Conservation (phyloP, 2,329 filamentous ascomycete genomes). For the Ascochyta koolunga region DNA sequence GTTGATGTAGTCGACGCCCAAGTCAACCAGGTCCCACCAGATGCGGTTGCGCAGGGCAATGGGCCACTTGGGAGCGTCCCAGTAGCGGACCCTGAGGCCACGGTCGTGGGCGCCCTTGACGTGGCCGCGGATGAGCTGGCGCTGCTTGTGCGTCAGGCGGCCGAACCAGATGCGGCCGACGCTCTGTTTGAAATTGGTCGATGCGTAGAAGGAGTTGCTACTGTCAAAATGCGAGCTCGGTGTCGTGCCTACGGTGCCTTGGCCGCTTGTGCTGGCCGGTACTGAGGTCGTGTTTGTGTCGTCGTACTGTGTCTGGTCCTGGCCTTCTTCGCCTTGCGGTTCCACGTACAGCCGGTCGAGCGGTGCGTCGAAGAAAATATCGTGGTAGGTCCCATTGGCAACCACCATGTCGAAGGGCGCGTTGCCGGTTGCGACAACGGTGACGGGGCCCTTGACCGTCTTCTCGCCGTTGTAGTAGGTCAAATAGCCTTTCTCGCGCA, state of each 20-base stretch:
- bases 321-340: slow-evolving; percentile 4
- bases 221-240: slow-evolving; percentile 46
- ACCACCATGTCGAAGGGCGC: slow-evolving; percentile 57
- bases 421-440: slow-evolving; percentile 61
- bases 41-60: slow-evolving; percentile 59
- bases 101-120: slow-evolving; percentile 58
- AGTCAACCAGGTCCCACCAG: slow-evolving; percentile 60
- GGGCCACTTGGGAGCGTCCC: slow-evolving; percentile 63
- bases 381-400: slow-evolving; percentile 56
- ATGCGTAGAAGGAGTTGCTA: slow-evolving; percentile 71
- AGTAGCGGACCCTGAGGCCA: slow-evolving; percentile 63
- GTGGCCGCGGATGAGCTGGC: slow-evolving; percentile 57
- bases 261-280: slow-evolving; percentile 36
- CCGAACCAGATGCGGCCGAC: slow-evolving; percentile 61
- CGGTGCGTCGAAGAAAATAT: slow-evolving; percentile 64
- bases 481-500: slow-evolving; percentile 58
- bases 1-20: slow-evolving; percentile 63
- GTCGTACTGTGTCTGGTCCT: slow-evolving; percentile 12
- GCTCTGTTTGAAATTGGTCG: slow-evolving; percentile 60
- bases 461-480: slow-evolving; percentile 57
- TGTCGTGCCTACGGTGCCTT: slow-evolving; percentile 54
- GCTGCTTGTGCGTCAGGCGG: slow-evolving; percentile 54
- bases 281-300: neutral
- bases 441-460: slow-evolving; percentile 53
- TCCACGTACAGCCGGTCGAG: slow-evolving; percentile 47